Conservation (phyloP, 345 rosid species). For the Citrus hindsii region DNA sequence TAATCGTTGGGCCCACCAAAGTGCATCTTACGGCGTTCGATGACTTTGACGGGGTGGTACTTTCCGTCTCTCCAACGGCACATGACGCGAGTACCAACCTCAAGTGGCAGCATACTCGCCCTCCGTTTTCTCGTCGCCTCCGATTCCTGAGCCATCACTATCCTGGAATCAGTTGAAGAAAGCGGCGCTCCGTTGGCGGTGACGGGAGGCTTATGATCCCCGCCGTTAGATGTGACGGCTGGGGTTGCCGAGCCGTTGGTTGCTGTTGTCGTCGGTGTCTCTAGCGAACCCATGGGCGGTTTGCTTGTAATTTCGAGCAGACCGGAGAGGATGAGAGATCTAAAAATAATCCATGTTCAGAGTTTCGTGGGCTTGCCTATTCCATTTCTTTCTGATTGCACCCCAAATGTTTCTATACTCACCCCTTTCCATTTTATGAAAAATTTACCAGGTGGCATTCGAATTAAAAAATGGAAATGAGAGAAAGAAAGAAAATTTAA, state of each 20-base stretch:
- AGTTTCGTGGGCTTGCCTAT: not conserved
- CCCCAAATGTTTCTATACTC: not conserved
- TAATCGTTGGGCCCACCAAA: constrained; percentile 57
- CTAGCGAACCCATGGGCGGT: constrained; percentile 70
- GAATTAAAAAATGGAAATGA: too few species aligned
- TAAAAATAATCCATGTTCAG: not conserved
- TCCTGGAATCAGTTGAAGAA: constrained; percentile 12
- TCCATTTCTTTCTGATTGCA: not conserved
- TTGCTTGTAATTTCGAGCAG: constrained; percentile 1
- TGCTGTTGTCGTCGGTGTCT: constrained; percentile 38
- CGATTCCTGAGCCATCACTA: constrained; percentile 31
- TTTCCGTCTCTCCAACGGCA: constrained; percentile 98
- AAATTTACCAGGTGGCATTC: too few species aligned
- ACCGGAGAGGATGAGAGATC: constrained; percentile 12
- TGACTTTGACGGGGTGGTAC: constrained; percentile 93
- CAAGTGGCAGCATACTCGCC: constrained; percentile 65
- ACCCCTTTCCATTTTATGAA: too few species aligned
- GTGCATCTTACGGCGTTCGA: constrained; percentile 74
- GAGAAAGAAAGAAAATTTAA: rapidly evolving
- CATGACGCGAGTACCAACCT: constrained; percentile 95
- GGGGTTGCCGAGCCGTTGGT: constrained; percentile 37
- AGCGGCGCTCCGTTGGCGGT: constrained; percentile 24
- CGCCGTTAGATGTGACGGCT: constrained; percentile 24
- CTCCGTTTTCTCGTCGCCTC: constrained; percentile 64
- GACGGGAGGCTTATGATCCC: constrained; percentile 29